Conservation (phyloP, 495 filamentous ascomycete species). For the Penicillium lividum region DNA sequence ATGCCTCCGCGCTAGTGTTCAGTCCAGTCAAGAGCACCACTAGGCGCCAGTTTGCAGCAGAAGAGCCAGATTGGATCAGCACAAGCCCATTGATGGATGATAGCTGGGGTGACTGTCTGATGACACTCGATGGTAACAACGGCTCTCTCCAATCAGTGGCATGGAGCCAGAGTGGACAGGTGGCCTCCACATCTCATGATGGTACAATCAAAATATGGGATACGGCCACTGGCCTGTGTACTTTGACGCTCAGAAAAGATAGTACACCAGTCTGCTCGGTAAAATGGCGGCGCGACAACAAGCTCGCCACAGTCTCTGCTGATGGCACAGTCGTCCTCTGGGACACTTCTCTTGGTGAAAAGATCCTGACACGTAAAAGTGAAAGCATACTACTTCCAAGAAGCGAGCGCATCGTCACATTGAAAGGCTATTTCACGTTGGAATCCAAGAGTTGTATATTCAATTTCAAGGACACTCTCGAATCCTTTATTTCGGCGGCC, state of each 20-base stretch:
- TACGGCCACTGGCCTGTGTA: not conserved
- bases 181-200: not conserved
- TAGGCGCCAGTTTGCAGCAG: no score
- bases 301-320: not conserved
- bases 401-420: not conserved
- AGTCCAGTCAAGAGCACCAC: no score
- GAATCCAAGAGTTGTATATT: not conserved
- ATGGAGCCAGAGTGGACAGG: no score
- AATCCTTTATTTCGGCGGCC: not conserved
- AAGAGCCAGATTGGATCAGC: not conserved
- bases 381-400: not conserved
- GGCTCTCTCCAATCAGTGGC: slow-evolving; percentile 4
- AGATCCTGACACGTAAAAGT: not conserved
- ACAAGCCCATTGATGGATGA: slow-evolving; percentile 16
- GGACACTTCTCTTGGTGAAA: not conserved
- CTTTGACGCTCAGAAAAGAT: not conserved
- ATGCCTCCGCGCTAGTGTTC: no score
- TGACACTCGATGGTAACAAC: slow-evolving; percentile 29
- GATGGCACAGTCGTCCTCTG: slow-evolving; percentile 7
- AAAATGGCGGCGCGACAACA: not conserved
- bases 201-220: slow-evolving; percentile 1
- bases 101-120: slow-evolving; percentile 24
- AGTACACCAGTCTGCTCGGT: not conserved
- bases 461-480: slow-evolving; percentile 4
- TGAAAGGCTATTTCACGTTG: not conserved